A percentile compares a stretch with the other conserved stretches of the same genome.
Conservation (phyloP, 1,284 basidiomycete species). For the Cutaneotrichosporon sp. region DNA sequence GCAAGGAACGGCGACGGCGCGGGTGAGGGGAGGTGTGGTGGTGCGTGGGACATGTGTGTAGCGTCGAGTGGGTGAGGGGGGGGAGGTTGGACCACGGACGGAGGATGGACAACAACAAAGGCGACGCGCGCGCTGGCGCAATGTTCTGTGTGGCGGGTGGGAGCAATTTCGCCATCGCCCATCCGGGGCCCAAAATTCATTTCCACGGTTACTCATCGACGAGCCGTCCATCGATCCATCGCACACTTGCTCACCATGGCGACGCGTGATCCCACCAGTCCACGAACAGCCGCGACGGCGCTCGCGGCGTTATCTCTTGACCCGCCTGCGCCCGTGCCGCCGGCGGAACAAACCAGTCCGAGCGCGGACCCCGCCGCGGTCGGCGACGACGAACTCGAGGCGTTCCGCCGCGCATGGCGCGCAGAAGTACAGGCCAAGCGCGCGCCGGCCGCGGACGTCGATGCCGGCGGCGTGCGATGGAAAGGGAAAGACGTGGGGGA, state of each 20-base stretch:
- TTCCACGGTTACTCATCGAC: neutral
- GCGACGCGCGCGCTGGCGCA: neutral
- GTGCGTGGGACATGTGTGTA: neutral
- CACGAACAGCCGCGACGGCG: neutral
- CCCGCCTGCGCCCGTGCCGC: neutral
- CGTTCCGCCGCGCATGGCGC: conserved; percentile 69
- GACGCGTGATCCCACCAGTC: neutral
- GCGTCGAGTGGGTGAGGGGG: neutral
- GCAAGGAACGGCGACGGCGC: conserved; percentile 27
- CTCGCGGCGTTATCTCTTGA: conserved; percentile 1
- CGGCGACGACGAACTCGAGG: conserved; percentile 55
- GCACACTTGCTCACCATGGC: neutral
- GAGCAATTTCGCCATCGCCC: no score
- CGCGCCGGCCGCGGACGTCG: conserved; percentile 2
- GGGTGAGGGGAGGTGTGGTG: conserved; percentile 29
- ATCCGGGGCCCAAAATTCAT: neutral
- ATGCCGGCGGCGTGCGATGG: conserved; percentile 12
- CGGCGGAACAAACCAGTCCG: no score
- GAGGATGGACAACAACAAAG: conserved; percentile 8
- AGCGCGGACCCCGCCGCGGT: neutral
- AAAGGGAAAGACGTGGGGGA: conserved; percentile 30
- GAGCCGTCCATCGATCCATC: neutral
- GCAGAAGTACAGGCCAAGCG: conserved; percentile 53
- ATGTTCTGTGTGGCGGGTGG: neutral
- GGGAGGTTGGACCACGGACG: conserved; percentile 4